These are phyloP conservation scores for Graphiopsis chlorocephala DNA, from an alignment of 2,329 filamentous ascomycete species.

Conservation along the genomic window DNA sequence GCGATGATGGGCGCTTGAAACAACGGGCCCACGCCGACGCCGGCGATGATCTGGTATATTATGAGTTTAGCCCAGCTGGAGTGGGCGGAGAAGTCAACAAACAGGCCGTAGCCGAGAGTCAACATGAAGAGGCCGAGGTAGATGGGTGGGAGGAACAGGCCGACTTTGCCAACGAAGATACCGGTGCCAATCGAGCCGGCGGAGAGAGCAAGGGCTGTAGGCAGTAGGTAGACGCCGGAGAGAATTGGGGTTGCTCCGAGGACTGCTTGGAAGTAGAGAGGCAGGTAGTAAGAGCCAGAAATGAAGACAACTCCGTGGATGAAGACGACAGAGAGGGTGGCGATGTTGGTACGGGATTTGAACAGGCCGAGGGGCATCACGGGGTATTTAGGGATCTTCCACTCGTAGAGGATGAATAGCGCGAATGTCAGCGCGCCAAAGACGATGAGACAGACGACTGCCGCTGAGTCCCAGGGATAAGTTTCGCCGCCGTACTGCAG, in stretches of 20 bases:
- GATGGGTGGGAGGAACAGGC: constrained; percentile 51
- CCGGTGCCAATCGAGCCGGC: constrained; percentile 35
- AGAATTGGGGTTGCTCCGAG: constrained; percentile 66
- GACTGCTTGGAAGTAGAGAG: constrained; percentile 79
- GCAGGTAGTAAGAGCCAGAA: constrained; percentile 73
- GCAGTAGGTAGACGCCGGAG: constrained; percentile 61
- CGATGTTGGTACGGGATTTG: constrained; percentile 61
- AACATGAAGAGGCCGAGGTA: constrained; percentile 42
- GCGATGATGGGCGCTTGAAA: constrained; percentile 69
- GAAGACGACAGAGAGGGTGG: constrained; percentile 65
- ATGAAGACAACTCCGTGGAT: constrained; percentile 77
- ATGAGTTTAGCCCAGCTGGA: constrained; percentile 40
- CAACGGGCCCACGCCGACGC: constrained; percentile 64
- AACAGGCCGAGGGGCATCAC: constrained; percentile 76
- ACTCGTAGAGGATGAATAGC: constrained; percentile 71
- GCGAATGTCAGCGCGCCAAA: constrained; percentile 61
- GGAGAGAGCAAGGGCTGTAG: constrained; percentile 35
- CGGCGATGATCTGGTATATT: constrained; percentile 60
- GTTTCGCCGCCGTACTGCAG: constrained; percentile 78
- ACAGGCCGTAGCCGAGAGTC: constrained; percentile 39
- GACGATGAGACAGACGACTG: constrained; percentile 72
- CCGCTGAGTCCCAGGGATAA: constrained; percentile 71
- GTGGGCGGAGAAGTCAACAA: constrained; percentile 36
- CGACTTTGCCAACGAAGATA: constrained; percentile 45
- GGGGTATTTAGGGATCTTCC: constrained; percentile 70